These are phyloP conservation scores for Paramecium pentaurelia DNA, from an alignment of 73 alveolate species.

Conservation along the genomic window DNA sequence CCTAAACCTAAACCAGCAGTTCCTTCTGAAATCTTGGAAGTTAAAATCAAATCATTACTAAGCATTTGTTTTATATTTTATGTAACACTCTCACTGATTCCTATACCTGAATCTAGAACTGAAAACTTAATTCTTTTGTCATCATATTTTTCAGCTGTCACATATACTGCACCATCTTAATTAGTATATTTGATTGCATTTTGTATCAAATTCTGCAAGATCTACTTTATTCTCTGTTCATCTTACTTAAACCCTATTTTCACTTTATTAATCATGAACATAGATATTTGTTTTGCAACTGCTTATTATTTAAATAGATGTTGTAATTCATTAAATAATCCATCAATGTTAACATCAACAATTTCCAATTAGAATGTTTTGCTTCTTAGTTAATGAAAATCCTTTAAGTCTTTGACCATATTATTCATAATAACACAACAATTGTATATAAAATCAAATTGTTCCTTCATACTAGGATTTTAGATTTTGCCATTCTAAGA, in stretches of 20 bases:
- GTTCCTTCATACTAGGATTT: background rate
- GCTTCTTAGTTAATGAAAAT: background rate
- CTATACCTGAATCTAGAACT: background rate
- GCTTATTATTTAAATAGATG: background rate
- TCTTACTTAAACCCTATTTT: background rate
- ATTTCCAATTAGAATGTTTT: background rate
- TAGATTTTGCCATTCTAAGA: background rate
- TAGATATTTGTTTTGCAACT: background rate
- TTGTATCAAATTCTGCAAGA: background rate
- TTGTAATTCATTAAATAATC: background rate
- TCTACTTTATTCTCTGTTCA: background rate
- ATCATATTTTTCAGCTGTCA: background rate
- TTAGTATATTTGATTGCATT: background rate
- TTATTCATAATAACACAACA: slow-evolving; percentile 9
- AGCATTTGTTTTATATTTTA: background rate
- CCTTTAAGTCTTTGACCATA: background rate
- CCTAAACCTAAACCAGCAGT: slow-evolving; percentile 16
- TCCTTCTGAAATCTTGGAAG: background rate
- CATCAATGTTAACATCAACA: background rate
- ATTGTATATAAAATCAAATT: background rate
- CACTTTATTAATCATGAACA: background rate
- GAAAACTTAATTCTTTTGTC: background rate
- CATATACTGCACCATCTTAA: background rate
- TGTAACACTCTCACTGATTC: background rate
- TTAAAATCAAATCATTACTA: background rate